Percentiles rank a stretch among this genome's conserved stretches.
These are phyloP conservation scores for Apiotrichum domesticum DNA, from an alignment of 1,284 basidiomycete species.

Conservation along the genomic window DNA sequence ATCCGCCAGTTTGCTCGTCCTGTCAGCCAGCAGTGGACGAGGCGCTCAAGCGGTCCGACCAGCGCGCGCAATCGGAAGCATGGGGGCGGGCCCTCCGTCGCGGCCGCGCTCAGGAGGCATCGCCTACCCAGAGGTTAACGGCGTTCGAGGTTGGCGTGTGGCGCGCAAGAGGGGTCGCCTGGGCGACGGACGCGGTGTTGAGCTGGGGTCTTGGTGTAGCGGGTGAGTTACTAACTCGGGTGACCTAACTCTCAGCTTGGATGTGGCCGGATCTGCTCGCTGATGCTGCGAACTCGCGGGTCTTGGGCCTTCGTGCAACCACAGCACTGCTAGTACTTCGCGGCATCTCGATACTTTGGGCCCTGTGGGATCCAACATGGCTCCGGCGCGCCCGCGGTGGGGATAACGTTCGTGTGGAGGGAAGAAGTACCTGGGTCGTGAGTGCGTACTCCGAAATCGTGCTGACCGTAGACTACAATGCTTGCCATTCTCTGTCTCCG, in stretches of 20 bases:
- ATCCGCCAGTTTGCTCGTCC: slow-evolving; percentile 71
- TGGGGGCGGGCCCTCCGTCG: slow-evolving; percentile 47
- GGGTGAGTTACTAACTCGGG: slow-evolving; percentile 12
- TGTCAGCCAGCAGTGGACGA: slow-evolving; percentile 74
- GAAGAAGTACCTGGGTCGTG: slow-evolving; percentile 32
- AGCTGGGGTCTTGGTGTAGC: slow-evolving; percentile 14
- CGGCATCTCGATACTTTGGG: slow-evolving; percentile 29
- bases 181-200: slow-evolving; percentile 6
- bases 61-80: slow-evolving; percentile 72
- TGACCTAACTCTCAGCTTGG: slow-evolving; percentile 1
- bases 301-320: neutral
- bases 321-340: slow-evolving; percentile 8
- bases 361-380: slow-evolving; percentile 42
- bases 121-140: neutral
- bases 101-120: slow-evolving; percentile 8
- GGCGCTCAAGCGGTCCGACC: slow-evolving; percentile 66
- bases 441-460: slow-evolving; percentile 3
- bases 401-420: slow-evolving; percentile 13
- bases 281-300: neutral
- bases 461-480: slow-evolving; percentile 7
- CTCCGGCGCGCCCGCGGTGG: slow-evolving; percentile 10
- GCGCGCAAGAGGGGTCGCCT: slow-evolving; percentile 25
- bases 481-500: slow-evolving; percentile 5
- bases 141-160: slow-evolving; percentile 21
- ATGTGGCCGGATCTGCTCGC: neutral